phyloP scores from a whole-genome alignment of 306 rosid species.

The Prosopis cineraria region DNA sequence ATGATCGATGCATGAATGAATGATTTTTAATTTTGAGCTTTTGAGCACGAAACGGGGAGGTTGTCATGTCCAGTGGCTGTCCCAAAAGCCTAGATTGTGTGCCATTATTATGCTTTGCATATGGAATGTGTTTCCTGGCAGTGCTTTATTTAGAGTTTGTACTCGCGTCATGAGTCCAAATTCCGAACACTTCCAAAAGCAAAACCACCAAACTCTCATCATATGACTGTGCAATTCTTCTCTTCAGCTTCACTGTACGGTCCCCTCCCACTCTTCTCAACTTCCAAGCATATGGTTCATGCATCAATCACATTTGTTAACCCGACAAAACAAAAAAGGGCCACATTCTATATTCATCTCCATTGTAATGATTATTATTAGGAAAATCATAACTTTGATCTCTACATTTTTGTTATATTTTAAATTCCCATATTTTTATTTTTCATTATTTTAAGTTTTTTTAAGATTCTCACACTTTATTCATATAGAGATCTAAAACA shows the following conservation, averaged over 20 bases:
- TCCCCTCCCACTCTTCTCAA: slow-evolving; percentile 5
- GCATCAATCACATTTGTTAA: not conserved
- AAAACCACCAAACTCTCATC: slow-evolving; percentile 7
- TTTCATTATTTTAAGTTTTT: too few relatives aligned
- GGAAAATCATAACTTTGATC: too few relatives aligned
- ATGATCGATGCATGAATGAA: not conserved
- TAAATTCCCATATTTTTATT: too few relatives aligned
- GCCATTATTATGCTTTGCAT: slow-evolving; percentile 40
- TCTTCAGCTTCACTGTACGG: slow-evolving; percentile 3
- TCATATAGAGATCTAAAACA: too few relatives aligned
- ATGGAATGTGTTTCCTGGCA: slow-evolving; percentile 34
- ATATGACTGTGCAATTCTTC: not conserved
- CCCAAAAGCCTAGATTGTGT: slow-evolving; percentile 29
- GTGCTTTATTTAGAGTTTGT: slow-evolving; percentile 30
- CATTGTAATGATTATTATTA: too few relatives aligned
- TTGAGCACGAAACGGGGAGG: slow-evolving; percentile 18
- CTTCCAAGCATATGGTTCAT: slow-evolving; percentile 24
- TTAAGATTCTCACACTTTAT: too few relatives aligned
- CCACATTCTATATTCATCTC: too few relatives aligned
- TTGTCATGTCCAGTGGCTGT: slow-evolving; percentile 25
- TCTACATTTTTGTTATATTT: too few relatives aligned
- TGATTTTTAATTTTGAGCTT: slow-evolving; percentile 17
- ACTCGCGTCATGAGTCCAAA: slow-evolving; percentile 25
- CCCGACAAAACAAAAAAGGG: too few relatives aligned
- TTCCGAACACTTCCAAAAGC: slow-evolving; percentile 22